Evolutionary conservation across 2,329 filamentous ascomycete genomes (phyloP).

Genomic region (Diaporthe sp.): DNA sequence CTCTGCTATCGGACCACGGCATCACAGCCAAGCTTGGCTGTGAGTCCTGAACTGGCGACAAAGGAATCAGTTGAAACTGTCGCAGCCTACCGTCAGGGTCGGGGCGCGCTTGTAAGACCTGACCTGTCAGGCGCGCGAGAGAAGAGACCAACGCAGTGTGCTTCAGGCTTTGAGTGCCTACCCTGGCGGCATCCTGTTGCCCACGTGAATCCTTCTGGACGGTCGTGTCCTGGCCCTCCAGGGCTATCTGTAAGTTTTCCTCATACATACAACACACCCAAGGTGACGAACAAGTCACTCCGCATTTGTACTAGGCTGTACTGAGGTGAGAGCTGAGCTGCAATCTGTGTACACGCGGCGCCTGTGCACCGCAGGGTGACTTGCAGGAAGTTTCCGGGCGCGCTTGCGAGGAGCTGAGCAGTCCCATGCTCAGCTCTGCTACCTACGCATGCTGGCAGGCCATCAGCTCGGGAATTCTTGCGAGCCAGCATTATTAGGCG

Average conservation of each 20-base stretch:
- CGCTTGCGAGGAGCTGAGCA: conserved; percentile 4
- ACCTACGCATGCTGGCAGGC: background rate
- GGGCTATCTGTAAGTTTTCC: background rate
- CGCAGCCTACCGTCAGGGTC: background rate
- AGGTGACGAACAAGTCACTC: background rate
- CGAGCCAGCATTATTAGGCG: conserved; percentile 13
- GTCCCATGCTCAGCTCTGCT: background rate
- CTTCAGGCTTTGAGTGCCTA: background rate
- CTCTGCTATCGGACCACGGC: background rate
- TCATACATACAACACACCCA: background rate
- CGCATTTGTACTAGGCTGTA: background rate
- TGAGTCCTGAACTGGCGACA: background rate
- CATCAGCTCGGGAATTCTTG: conserved; percentile 28
- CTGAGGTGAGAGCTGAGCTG: background rate
- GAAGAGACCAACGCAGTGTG: background rate
- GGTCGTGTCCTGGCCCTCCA: background rate
- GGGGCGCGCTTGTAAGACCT: conserved; percentile 42
- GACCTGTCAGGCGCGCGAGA: conserved; percentile 44
- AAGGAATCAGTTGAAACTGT: conserved; percentile 1
- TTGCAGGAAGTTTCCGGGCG: background rate
- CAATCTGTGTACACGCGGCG: background rate
- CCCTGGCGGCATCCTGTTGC: background rate
- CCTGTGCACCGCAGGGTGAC: background rate
- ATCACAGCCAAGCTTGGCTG: background rate
- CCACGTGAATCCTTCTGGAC: background rate